Conservation (phyloP, 805 yeast species). For the Zygosaccharomyces pseudorouxii region DNA sequence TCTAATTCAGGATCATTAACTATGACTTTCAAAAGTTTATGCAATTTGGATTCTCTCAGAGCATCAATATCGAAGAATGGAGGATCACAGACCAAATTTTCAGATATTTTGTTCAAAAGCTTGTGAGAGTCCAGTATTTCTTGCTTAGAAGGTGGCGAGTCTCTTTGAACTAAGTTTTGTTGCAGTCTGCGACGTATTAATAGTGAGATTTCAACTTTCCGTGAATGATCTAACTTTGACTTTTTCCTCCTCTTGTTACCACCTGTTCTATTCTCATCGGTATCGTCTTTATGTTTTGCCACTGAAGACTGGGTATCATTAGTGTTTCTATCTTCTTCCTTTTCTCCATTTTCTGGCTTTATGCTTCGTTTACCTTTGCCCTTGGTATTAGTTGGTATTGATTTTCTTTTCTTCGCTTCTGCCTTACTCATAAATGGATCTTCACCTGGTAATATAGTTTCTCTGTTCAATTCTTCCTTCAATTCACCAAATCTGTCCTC, state of each 20-base stretch:
- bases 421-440: conserved; percentile 28
- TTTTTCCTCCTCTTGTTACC: conserved; percentile 6
- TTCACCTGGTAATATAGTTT: conserved; percentile 22
- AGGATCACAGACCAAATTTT: conserved; percentile 25
- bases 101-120: conserved; percentile 25
- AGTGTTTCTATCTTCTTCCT: neutral
- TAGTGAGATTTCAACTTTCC: conserved; percentile 27
- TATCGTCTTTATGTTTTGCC: neutral
- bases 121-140: conserved; percentile 28
- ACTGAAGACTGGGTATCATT: neutral
- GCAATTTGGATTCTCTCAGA: conserved; percentile 29
- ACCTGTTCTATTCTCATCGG: neutral
- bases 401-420: conserved; percentile 5
- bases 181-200: conserved; percentile 33
- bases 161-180: conserved; percentile 31
- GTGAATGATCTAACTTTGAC: conserved; percentile 24
- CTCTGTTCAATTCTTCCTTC: conserved; percentile 16
- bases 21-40: conserved; percentile 32
- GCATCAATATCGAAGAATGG: conserved; percentile 32
- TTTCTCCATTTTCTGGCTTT: neutral
- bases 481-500: conserved; percentile 25
- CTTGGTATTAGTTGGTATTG: conserved; percentile 1
- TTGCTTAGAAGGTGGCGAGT: conserved; percentile 23
- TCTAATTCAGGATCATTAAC: conserved; percentile 23
- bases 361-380: conserved; percentile 1